Evolutionary conservation across 257 asterid species (phyloP).

Genomic region (Nicotiana paniculata): DNA sequence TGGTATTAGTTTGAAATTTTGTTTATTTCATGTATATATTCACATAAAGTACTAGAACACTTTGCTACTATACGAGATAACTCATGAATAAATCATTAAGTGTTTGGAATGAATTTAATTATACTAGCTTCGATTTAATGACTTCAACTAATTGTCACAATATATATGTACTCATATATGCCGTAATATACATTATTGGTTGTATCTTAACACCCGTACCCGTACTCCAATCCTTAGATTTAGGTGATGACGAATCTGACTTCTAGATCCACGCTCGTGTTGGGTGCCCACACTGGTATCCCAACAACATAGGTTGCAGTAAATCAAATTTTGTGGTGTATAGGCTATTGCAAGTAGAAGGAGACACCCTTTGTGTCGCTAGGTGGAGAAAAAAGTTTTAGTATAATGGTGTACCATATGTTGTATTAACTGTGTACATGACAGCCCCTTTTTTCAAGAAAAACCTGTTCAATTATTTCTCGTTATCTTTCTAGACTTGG

Average conservation of each 20-base stretch:
- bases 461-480: neutral
- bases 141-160: neutral
- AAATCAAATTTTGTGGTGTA: no score
- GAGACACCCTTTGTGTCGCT: neutral
- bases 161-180: neutral
- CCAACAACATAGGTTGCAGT: neutral
- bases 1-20: neutral
- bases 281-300: neutral
- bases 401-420: neutral
- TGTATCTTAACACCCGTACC: neutral
- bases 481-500: neutral
- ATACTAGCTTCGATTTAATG: neutral
- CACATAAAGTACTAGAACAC: neutral
- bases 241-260: neutral
- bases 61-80: neutral
- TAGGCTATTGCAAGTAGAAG: neutral
- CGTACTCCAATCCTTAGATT: neutral
- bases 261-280: neutral
- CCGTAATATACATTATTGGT: neutral
- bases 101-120: neutral
- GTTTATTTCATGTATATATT: neutral
- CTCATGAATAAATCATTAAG: neutral
- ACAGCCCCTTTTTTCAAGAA: neutral
- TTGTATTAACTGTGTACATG: neutral
- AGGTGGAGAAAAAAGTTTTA: neutral